A percentile compares a stretch with the other conserved stretches of the same genome.
phyloP scores from a whole-genome alignment of 805 yeast genomes.

The Kazachstania viticola region DNA sequence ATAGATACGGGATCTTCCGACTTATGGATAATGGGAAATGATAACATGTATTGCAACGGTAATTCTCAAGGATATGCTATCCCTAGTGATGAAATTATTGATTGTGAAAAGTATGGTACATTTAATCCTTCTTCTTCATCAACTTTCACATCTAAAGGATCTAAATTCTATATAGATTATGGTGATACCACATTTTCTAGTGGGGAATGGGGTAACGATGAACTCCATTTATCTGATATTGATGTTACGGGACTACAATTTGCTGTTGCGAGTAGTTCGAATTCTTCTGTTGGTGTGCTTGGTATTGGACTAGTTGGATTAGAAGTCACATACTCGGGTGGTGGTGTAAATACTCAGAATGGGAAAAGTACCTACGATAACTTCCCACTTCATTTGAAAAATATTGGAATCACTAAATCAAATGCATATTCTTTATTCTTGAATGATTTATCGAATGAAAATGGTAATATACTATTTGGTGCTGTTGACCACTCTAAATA shows the following conservation, averaged over 20 bases:
- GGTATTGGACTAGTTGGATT: conserved; percentile 44
- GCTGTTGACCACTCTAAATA: conserved; percentile 31
- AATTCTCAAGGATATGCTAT: conserved; percentile 1
- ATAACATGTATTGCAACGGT: conserved; percentile 21
- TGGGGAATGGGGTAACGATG: conserved; percentile 42
- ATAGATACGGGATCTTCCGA: conserved; percentile 76
- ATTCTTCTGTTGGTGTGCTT: conserved; percentile 36
- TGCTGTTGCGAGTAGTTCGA: conserved; percentile 26
- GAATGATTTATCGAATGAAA: conserved; percentile 28
- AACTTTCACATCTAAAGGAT: conserved; percentile 23
- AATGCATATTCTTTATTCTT: conserved; percentile 35
- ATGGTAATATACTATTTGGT: conserved; percentile 37
- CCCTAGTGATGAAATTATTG: conserved; percentile 9
- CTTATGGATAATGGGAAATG: conserved; percentile 37
- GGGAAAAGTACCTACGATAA: conserved; percentile 5
- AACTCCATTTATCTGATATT: conserved; percentile 40
- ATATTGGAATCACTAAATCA: conserved; percentile 32
- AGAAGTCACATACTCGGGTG: conserved; percentile 39
- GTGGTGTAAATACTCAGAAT: conserved; percentile 13
- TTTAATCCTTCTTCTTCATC: conserved; percentile 26
- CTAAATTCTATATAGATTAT: conserved; percentile 35
- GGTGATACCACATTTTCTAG: conserved; percentile 39
- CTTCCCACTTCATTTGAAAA: conserved; percentile 11
- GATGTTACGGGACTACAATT: conserved; percentile 23
- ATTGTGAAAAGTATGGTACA: conserved; percentile 32